Percentiles rank a stretch among this genome's conserved stretches.
Conservation (phyloP, 805 yeast genomes). For the Lachancea meyersii region DNA sequence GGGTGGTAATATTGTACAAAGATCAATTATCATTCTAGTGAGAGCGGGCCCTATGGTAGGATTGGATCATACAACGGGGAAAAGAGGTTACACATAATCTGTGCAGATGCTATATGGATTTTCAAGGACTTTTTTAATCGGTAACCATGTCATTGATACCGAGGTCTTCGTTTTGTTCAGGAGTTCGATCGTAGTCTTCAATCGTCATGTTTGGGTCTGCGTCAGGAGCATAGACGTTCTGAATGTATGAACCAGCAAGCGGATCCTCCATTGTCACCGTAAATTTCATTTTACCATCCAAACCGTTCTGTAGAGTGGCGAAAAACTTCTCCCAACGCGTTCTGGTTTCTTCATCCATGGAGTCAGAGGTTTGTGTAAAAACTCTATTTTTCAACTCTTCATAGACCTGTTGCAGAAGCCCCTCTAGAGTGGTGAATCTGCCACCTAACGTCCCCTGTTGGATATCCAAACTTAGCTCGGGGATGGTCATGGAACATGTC, state of each 20-base stretch:
- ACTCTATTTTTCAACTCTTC: conserved; percentile 86
- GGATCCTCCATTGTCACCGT: conserved; percentile 92
- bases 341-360: conserved; percentile 76
- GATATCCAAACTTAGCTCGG: conserved; percentile 84
- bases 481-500: conserved; percentile 78
- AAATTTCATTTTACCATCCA: conserved; percentile 74
- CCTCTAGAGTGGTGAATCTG: conserved; percentile 94
- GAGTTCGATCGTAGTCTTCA: conserved; percentile 86
- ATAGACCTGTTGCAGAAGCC: conserved; percentile 77
- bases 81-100: too few species aligned
- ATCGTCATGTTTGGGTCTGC: conserved; percentile 91
- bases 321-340: conserved; percentile 81
- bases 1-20: too few species aligned
- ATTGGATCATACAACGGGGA: too few species aligned
- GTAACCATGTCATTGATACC: conserved; percentile 55
- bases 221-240: conserved; percentile 98
- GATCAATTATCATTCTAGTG: too few species aligned
- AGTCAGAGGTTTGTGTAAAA: conserved; percentile 78
- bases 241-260: conserved; percentile 88
- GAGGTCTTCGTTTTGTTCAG: conserved; percentile 83
- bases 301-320: conserved; percentile 65
- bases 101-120: too few species aligned
- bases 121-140: neutral
- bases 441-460: conserved; percentile 98
- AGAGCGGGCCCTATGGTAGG: too few species aligned